Base-by-base conservation (phyloP, 768 basidiomycete genomes). In the Suillus alpinus region DNA sequence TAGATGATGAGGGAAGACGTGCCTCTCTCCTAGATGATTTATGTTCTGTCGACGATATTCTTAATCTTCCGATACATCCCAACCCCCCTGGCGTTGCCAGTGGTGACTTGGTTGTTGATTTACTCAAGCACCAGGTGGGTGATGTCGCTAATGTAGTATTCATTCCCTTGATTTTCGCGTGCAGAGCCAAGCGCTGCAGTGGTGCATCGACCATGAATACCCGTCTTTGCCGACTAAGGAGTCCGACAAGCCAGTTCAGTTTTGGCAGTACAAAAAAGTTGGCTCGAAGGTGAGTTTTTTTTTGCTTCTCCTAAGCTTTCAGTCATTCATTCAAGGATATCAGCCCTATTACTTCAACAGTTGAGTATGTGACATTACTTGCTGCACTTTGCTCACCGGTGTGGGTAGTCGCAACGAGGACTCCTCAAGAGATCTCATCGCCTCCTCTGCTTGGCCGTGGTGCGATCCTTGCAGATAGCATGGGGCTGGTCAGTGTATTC, bases 391-490 rank as follows among this genome's bases (percentile, higher is more conserved):
- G 51, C 39, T 61, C 7, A 68, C 14, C 18, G 23, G 36, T 53
- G 13, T 23, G 51, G 20, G 60, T 62, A 90, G 87, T 95, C 59
- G 93, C 89, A 0, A 95, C 95, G 0, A 89, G 88, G 65, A 88
- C 86, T 13, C 92, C 90, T 20, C 91, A 91, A 69, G 78, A 82
- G 57, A 74, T 75, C 0, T 68, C 78, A 1, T 60, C 63, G 2
- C 73, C 74, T 23, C 94, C 94, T 2, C 65, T 66, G 0, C 82
- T 95, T 23, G 93, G 93, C 10, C 78, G 87, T 67, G 95, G 95
- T n/a, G 94, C 92, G 2, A 77, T 96, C 55, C 86, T 91, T 59
- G 94, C 89, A 0, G 95, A 96, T 74, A 90, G 91, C 43, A 97
- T 97, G 95, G 94, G 87, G 58, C 66, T 84, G 59, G 84, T 85